Base-by-base conservation (phyloP, 2,329 filamentous ascomycete genomes). In the Lachnellula arida region DNA sequence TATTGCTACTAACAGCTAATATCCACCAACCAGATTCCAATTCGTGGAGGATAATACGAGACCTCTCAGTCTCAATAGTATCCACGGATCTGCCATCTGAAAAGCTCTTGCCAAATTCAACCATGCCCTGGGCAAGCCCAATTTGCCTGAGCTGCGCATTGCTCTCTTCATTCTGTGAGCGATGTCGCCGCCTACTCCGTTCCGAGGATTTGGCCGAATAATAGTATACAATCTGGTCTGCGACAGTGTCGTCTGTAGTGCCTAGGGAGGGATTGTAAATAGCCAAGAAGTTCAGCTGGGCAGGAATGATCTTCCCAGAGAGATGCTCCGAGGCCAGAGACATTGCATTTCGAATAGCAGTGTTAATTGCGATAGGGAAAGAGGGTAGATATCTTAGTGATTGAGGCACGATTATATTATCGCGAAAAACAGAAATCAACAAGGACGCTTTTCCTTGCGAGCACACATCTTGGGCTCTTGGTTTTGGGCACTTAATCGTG, bases 21-120 rank as follows among this genome's bases (percentile, higher is more conserved):
- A 97, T 86, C 95, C 95, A 99, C 94, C 94, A 99, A 32, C 89
- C 89, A 15, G 82, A 77, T 71, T 99, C 93, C 61, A 99, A 74
- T 75, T 99, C 91, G 66, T 91, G 85, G 46, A 97, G 75, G 35
- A 97, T 79, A 35, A 97, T 86, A 34, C 92, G 83, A 49, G 87
- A 85, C 75, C 89, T 94, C 66, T 96, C 89, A 1, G 94, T 97
- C 68, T 99, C 94, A 57, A 99, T 86, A 9, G 85, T 85, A 66
- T 96, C 90, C 40, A 97, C 82, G 2, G 89, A 72, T 63, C 86
- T 79, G 57, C 86, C 89, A 59, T 84, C 81, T 2, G 92, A 88
- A 73, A 99, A 99, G 66, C 86, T 92, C 69, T 86, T 87, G 66
- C 89, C 89, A 75, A 99, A 99, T 70, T 86, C 89, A 57, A 96